Evolutionary conservation across 495 filamentous ascomycete genomes (phyloP).

Genomic region (Podospora conica): DNA sequence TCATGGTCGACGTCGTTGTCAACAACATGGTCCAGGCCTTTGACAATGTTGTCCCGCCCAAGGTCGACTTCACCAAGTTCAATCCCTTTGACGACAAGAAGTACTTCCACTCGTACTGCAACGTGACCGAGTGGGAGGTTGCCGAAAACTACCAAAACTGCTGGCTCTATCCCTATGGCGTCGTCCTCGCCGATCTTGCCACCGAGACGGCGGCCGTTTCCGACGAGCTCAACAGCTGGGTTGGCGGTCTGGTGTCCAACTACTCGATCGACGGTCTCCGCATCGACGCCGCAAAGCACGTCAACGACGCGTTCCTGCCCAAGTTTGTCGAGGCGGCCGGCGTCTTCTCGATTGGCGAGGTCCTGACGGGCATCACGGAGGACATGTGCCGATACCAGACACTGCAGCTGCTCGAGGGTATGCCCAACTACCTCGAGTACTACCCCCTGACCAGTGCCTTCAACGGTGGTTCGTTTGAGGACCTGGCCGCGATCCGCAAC

Average conservation of each 20-base stretch:
- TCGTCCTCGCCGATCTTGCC: conserved; percentile 63
- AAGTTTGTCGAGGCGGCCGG: conserved; percentile 57
- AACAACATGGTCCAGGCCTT: conserved; percentile 66
- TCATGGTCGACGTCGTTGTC: conserved; percentile 75
- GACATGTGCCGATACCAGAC: conserved; percentile 31
- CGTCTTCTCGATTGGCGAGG: conserved; percentile 68
- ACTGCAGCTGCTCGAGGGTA: conserved; percentile 51
- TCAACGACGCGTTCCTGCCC: conserved; percentile 64
- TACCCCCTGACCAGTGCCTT: conserved; percentile 49
- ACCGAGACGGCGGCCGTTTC: conserved; percentile 53
- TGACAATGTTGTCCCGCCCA: conserved; percentile 39
- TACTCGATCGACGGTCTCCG: conserved; percentile 79
- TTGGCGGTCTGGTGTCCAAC: conserved; percentile 55
- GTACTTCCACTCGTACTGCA: conserved; percentile 66
- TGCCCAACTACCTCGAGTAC: conserved; percentile 64
- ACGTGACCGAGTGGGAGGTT: conserved; percentile 57
- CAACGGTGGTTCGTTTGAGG: conserved; percentile 22
- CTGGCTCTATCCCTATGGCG: conserved; percentile 54
- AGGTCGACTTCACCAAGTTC: conserved; percentile 57
- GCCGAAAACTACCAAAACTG: conserved; percentile 43
- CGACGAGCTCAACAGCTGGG: conserved; percentile 56
- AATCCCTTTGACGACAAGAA: conserved; percentile 59
- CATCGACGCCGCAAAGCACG: conserved; percentile 68
- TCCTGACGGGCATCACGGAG: conserved; percentile 29
- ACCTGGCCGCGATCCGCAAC: conserved; percentile 13